A percentile compares a stretch with the other conserved stretches of the same genome.
phyloP scores from a whole-genome alignment of 2,329 filamentous ascomycete species.

The Penicillium brevicompactum region DNA sequence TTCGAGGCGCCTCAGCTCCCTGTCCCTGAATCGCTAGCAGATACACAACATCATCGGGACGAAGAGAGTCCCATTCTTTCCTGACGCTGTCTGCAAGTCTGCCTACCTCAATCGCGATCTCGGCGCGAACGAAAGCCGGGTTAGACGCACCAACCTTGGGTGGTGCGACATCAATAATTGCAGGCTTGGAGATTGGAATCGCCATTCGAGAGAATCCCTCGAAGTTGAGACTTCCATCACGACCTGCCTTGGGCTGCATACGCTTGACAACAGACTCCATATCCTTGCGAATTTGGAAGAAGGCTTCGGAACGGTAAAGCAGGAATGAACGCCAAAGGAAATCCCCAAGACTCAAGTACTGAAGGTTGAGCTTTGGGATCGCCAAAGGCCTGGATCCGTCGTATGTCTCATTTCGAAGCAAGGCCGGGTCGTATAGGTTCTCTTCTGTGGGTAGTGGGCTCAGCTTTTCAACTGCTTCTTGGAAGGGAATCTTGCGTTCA shows the following conservation, averaged over 20 bases:
- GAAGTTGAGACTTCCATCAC: constrained; percentile 68
- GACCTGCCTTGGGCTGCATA: constrained; percentile 68
- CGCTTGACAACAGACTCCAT: constrained; percentile 80
- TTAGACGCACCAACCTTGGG: constrained; percentile 79
- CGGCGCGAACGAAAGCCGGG: constrained; percentile 82
- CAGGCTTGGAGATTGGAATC: constrained; percentile 79
- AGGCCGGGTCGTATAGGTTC: constrained; percentile 74
- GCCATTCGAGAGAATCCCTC: constrained; percentile 90
- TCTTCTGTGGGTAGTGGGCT: constrained; percentile 80
- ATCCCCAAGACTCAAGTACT: constrained; percentile 92
- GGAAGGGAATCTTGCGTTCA: constrained; percentile 78
- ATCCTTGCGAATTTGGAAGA: constrained; percentile 91
- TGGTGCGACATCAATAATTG: constrained; percentile 82
- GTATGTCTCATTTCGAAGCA: constrained; percentile 81
- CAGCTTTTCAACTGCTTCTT: constrained; percentile 72
- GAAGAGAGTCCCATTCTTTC: constrained; percentile 85
- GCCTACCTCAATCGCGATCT: constrained; percentile 81
- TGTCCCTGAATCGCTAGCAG: constrained; percentile 70
- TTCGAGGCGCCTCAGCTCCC: constrained; percentile 60
- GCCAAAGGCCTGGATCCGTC: constrained; percentile 85
- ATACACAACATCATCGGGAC: constrained; percentile 87
- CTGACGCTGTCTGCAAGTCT: constrained; percentile 74
- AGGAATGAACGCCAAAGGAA: constrained; percentile 96
- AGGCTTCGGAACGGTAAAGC: constrained; percentile 85
- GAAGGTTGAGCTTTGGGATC: constrained; percentile 90